Conservation (phyloP, 2,329 filamentous ascomycete species). For the Cercospora berteroae region DNA sequence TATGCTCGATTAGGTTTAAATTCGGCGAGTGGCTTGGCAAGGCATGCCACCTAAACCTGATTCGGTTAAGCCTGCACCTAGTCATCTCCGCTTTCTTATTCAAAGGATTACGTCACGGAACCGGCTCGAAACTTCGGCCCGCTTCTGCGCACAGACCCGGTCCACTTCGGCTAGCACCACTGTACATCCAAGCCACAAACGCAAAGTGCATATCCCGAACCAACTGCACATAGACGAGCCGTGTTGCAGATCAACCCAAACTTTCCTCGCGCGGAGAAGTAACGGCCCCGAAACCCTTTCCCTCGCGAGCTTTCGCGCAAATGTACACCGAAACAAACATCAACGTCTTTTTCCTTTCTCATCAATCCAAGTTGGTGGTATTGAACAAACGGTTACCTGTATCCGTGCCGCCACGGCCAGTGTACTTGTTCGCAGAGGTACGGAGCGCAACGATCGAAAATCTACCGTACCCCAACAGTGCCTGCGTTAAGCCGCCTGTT, state of each 20-base stretch:
- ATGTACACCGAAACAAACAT: not conserved
- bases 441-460: constrained; percentile 54
- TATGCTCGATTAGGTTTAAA: too few relatives aligned
- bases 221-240: not conserved
- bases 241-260: not conserved
- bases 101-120: too few relatives aligned
- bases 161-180: too few relatives aligned
- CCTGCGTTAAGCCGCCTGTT: constrained; percentile 23
- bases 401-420: constrained; percentile 53
- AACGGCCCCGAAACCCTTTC: not conserved
- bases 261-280: not conserved
- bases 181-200: not conserved
- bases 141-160: too few relatives aligned
- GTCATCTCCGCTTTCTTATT: too few relatives aligned
- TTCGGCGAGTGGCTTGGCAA: too few relatives aligned
- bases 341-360: not conserved
- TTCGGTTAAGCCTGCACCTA: too few relatives aligned
- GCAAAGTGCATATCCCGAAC: not conserved
- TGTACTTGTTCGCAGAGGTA: constrained; percentile 57
- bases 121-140: too few relatives aligned
- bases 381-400: constrained; percentile 62
- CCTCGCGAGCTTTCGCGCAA: not conserved
- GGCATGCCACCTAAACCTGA: too few relatives aligned
- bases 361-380: constrained; percentile 49
- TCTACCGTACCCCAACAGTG: constrained; percentile 25